Percentiles rank a stretch among this genome's conserved stretches.
Conservation (phyloP, 1,284 basidiomycete genomes). For the Ustilago hordei region DNA sequence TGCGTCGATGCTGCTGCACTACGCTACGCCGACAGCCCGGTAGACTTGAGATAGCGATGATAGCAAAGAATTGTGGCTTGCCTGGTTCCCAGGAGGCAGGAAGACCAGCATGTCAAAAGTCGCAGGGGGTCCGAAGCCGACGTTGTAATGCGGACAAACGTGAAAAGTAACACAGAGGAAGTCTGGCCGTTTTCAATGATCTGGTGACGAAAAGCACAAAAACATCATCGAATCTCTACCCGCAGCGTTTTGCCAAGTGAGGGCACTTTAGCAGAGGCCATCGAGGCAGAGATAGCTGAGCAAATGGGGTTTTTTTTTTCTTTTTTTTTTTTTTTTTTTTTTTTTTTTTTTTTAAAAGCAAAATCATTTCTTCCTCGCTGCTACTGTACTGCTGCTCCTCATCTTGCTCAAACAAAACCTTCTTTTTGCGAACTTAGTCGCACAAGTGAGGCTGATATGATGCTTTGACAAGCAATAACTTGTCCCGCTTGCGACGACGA, state of each 20-base stretch:
- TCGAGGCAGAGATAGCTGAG: conserved; percentile 4
- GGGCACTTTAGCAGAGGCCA: conserved; percentile 9
- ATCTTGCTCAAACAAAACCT: not conserved
- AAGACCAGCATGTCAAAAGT: conserved; percentile 1
- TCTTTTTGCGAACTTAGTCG: conserved; percentile 1
- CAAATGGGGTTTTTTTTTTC: not conserved
- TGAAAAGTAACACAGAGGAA: not conserved
- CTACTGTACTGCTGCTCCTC: not conserved
- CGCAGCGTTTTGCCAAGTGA: not conserved
- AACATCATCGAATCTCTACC: conserved; percentile 32
- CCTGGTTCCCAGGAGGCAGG: not conserved
- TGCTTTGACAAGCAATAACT: conserved; percentile 25
- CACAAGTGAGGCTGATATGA: conserved; percentile 10
- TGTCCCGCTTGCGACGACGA: not conserved
- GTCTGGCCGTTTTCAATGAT: conserved; percentile 8
- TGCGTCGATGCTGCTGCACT: not conserved
- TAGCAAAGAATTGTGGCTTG: conserved; percentile 1
- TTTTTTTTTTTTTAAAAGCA: not conserved
- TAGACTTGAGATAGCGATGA: not conserved
- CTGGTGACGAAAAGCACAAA: conserved; percentile 12
- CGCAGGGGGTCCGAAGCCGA: conserved; percentile 6
- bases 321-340: too few relatives aligned
- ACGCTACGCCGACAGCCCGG: not conserved
- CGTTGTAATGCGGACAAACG: not conserved
- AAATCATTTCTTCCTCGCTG: not conserved